These are phyloP conservation scores for Agrocybe pediades DNA, from an alignment of 768 basidiomycete genomes.

Conservation along the genomic window DNA sequence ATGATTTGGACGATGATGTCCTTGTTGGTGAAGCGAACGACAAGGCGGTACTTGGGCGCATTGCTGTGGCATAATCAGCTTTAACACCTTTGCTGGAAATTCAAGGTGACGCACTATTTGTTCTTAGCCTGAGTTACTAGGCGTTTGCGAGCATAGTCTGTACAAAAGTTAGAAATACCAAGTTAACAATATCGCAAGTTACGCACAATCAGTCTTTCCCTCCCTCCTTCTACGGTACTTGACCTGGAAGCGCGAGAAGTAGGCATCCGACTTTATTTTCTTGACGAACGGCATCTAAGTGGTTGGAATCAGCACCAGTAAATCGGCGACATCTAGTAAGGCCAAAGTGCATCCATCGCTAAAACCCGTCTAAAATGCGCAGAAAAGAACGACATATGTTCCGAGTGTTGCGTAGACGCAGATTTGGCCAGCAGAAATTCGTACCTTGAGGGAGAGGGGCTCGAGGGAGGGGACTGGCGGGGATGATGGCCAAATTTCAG, in stretches of 20 bases:
- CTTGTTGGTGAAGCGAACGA: conserved; percentile 98
- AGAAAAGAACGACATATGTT: conserved; percentile 5
- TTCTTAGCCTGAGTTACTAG: conserved; percentile 98
- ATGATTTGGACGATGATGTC: conserved; percentile 94
- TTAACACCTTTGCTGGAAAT: not conserved
- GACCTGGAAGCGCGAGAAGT: conserved; percentile 98
- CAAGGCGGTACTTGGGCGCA: conserved; percentile 96
- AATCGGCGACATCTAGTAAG: conserved; percentile 32
- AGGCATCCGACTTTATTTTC: conserved; percentile 93
- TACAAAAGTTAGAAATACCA: conserved; percentile 11
- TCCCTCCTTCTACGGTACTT: conserved; percentile 98
- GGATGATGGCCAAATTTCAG: conserved; percentile 25
- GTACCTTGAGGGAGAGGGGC: conserved; percentile 40
- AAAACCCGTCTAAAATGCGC: conserved; percentile 1
- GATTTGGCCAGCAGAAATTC: conserved; percentile 14
- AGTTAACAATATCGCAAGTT: not conserved
- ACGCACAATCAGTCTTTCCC: conserved; percentile 96
- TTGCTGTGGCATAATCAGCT: conserved; percentile 53
- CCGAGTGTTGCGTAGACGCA: not conserved
- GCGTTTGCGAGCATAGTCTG: conserved; percentile 97
- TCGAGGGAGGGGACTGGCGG: conserved; percentile 28
- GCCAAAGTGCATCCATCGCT: conserved; percentile 35
- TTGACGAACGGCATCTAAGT: conserved; percentile 94
- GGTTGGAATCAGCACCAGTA: conserved; percentile 9
- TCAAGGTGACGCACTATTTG: conserved; percentile 74